Evolutionary conservation across 331 rosid species (phyloP).

Genomic region (Saraca asoca): DNA sequence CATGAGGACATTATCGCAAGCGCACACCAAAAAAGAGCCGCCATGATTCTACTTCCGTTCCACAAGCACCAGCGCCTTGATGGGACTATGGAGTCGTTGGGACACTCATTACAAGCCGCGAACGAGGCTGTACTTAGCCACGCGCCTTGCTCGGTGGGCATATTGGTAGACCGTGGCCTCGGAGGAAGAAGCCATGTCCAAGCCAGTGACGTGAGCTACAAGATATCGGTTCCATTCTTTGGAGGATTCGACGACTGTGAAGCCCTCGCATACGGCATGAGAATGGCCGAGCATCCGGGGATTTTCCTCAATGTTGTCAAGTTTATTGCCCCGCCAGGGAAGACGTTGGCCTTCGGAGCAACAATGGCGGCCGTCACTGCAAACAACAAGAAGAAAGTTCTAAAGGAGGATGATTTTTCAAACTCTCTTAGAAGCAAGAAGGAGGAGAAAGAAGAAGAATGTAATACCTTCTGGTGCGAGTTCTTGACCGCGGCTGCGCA

Average conservation of each 20-base stretch:
- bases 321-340: conserved; percentile 38
- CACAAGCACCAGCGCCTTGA: conserved; percentile 49
- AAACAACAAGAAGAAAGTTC: conserved; percentile 21
- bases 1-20: conserved; percentile 49
- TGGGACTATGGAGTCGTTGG: conserved; percentile 42
- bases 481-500: conserved; percentile 15
- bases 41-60: conserved; percentile 46
- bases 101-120: conserved; percentile 33
- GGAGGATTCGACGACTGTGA: conserved; percentile 76
- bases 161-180: conserved; percentile 25
- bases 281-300: conserved; percentile 79
- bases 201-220: conserved; percentile 56
- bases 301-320: conserved; percentile 47
- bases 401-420: too few species aligned
- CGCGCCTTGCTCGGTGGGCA: too few species aligned
- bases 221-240: conserved; percentile 50
- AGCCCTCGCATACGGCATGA: conserved; percentile 69
- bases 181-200: conserved; percentile 56
- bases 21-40: conserved; percentile 39
- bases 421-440: too few species aligned
- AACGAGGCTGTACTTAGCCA: conserved; percentile 44
- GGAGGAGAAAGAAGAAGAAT: conserved; percentile 40
- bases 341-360: conserved; percentile 47
- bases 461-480: conserved; percentile 40
- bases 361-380: conserved; percentile 42